Evolutionary conservation across 176 grass and related monocot species (phyloP), one percentile per base, ranked within the genome.

Genomic region (Phoenix dactylifera): DNA sequence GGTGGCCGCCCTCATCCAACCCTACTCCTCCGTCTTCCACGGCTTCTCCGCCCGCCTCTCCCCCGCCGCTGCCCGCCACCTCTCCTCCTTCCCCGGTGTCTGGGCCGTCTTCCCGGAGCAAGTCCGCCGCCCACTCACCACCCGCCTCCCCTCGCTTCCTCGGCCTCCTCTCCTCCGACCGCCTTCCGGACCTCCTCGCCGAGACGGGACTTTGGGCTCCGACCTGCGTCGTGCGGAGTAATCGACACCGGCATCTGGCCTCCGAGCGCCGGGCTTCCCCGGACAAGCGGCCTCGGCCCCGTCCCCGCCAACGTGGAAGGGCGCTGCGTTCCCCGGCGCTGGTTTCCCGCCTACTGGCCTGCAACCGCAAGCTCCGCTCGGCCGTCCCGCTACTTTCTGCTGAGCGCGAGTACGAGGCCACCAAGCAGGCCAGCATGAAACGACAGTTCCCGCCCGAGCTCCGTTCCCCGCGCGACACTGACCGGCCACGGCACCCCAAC

Each of bases 221-320:
- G 90, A 95, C 54, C 90, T 95, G n/a, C 35, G 82, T 95, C 18
- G 78, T 95, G n/a, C 10, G 85, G 76, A 48, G 74, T 95, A 49
- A 44, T 95, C 18, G 90, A 95, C 76, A 95, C 90, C 26, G 90
- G 90, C 39, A 81, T 95, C 83, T 86, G 82, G 4, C 89, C n/a
- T n/a, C 85, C 0, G 18, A 63, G 3, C 90, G 86, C 70, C 73
- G 85, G 19, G 90, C 70, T 95, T 95, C 58, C 22, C 61, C 24
- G 85, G 85, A 95, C 79, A 72, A 72, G 63, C 2, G 90, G 69
- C 6, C 82, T 95, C 24, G 85, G 74, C 4, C 79, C 82, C 0
- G 70, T 76, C 12, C 92, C 87, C 18, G 4, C 60, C 17, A 65
- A 72, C n/a, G 39, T 88, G 92, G 92, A 79, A 79, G 16, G 92